A percentile compares a stretch with the other conserved stretches of the same genome.
These are phyloP conservation scores for Streptanthus diversifolius DNA, from an alignment of 345 rosid species.

Conservation along the genomic window DNA sequence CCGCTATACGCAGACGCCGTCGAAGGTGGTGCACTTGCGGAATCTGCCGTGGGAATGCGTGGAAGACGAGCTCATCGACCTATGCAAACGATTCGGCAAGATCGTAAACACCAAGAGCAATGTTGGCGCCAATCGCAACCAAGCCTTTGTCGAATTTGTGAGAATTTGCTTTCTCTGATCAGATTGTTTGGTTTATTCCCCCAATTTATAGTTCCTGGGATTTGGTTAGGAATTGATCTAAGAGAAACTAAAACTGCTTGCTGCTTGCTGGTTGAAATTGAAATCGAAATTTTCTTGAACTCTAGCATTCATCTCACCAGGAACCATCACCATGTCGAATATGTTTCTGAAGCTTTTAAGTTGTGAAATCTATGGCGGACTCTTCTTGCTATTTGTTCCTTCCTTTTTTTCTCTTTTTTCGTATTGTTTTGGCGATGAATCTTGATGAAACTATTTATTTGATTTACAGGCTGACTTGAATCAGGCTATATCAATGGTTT, in stretches of 20 bases:
- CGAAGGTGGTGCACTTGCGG: conserved; percentile 89
- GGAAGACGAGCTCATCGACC: conserved; percentile 91
- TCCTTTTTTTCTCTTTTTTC: neutral
- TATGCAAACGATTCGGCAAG: conserved; percentile 87
- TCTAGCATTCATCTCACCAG: neutral
- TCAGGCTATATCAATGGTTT: conserved; percentile 96
- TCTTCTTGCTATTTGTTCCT: neutral
- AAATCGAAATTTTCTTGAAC: neutral
- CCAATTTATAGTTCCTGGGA: neutral
- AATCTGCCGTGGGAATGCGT: conserved; percentile 94
- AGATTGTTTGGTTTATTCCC: neutral
- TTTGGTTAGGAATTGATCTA: neutral
- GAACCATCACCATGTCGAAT: neutral
- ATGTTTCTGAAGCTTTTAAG: neutral
- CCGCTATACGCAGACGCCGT: conserved; percentile 92
- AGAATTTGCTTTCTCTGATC: conserved; percentile 15
- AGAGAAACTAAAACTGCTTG: neutral
- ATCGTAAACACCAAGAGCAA: conserved; percentile 91
- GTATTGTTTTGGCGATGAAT: neutral
- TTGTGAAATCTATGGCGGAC: neutral
- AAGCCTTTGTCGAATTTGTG: conserved; percentile 94
- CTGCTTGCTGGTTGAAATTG: neutral
- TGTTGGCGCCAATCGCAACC: conserved; percentile 93
- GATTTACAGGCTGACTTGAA: conserved; percentile 64
- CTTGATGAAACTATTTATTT: conserved; percentile 2